phyloP scores from a whole-genome alignment of 768 basidiomycete genomes.

The Boletales sp. region DNA sequence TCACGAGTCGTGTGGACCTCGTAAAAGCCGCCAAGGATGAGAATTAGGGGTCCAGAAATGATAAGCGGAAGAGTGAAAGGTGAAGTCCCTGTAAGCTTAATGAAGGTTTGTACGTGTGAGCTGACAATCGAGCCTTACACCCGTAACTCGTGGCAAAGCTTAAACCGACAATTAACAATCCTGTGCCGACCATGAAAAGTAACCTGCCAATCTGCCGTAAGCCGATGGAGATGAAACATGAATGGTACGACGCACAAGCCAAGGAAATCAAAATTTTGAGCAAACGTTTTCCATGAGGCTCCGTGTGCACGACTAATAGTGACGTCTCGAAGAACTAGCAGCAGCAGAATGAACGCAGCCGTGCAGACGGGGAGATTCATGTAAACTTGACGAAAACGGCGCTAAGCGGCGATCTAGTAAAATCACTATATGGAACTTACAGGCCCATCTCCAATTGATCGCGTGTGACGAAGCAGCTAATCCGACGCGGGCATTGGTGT shows the following conservation, averaged over 20 bases:
- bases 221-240: constrained; percentile 12
- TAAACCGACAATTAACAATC: constrained; percentile 73
- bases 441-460: constrained; percentile 81
- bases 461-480: constrained; percentile 26
- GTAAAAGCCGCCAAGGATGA: constrained; percentile 61
- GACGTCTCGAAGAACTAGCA: constrained; percentile 57
- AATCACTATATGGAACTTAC: constrained; percentile 43
- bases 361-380: constrained; percentile 78
- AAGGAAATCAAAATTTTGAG: constrained; percentile 65
- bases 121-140: constrained; percentile 46
- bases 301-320: constrained; percentile 41
- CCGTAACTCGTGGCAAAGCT: constrained; percentile 67
- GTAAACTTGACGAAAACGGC: constrained; percentile 51
- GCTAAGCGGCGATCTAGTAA: constrained; percentile 14
- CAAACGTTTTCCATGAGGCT: constrained; percentile 55
- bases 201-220: constrained; percentile 41
- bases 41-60: constrained; percentile 48
- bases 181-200: constrained; percentile 73
- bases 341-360: constrained; percentile 54
- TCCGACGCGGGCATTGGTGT: constrained; percentile 18
- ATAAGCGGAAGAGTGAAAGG: constrained; percentile 62
- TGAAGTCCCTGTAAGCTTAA: constrained; percentile 50
- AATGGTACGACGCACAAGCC: constrained; percentile 58
- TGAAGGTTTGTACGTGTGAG: constrained; percentile 9
- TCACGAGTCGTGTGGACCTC: constrained; percentile 66